These are phyloP conservation scores for Pulveroboletus frians DNA, from an alignment of 768 basidiomycete genomes.

Conservation along the genomic window DNA sequence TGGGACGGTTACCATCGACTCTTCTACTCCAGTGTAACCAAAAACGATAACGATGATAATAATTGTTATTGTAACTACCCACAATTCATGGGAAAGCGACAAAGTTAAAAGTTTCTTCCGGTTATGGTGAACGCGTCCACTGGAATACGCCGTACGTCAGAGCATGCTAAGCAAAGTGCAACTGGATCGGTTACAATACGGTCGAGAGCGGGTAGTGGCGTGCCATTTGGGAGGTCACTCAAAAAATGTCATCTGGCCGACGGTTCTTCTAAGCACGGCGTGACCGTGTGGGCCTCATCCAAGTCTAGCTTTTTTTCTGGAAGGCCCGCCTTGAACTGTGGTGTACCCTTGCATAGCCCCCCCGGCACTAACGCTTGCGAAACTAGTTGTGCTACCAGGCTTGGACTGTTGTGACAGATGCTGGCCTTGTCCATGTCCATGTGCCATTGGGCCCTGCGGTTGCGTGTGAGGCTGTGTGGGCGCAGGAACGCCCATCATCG, in stretches of 20 bases:
- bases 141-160: no score
- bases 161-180: no score
- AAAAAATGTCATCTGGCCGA: background rate
- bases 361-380: conserved; percentile 58
- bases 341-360: conserved; percentile 29
- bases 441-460: conserved; percentile 40
- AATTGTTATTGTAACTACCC: no score
- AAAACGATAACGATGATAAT: no score
- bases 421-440: conserved; percentile 44
- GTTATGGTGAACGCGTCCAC: no score
- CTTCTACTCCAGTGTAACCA: no score
- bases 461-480: conserved; percentile 41
- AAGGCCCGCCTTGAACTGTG: conserved; percentile 33
- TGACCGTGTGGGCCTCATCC: conserved; percentile 30
- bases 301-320: conserved; percentile 59
- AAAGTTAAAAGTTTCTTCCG: no score
- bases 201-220: background rate
- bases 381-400: conserved; percentile 57
- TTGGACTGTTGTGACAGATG: conserved; percentile 38
- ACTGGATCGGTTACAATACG: no score
- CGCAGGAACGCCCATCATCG: conserved; percentile 66
- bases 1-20: background rate
- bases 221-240: background rate
- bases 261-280: background rate
- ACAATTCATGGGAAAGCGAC: no score